Conservation (phyloP, 108 stramenopile species). For the Conticribra weissflogii region DNA sequence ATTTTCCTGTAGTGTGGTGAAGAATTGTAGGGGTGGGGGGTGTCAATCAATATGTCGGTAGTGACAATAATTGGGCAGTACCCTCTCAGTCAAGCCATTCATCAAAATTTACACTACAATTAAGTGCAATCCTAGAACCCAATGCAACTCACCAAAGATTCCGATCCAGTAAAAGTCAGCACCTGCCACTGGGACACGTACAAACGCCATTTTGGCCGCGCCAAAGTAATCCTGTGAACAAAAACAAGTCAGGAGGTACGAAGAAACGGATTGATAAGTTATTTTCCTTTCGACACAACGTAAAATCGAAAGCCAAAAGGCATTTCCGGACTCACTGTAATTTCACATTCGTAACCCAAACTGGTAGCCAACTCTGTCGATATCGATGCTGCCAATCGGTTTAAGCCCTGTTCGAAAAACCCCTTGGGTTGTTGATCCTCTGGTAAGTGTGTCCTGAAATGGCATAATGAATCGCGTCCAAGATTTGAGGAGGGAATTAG, state of each 20-base stretch:
- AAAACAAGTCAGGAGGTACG: background rate
- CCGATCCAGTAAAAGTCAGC: slow-evolving; percentile 76
- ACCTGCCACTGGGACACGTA: slow-evolving; percentile 56
- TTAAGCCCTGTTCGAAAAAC: slow-evolving; percentile 53
- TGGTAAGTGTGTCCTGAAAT: slow-evolving; percentile 57
- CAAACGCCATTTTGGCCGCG: slow-evolving; percentile 47
- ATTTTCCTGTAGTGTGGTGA: slow-evolving; percentile 9
- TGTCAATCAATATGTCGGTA: background rate
- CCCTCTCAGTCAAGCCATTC: background rate
- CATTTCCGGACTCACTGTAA: slow-evolving; percentile 9
- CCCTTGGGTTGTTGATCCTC: slow-evolving; percentile 71
- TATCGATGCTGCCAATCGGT: slow-evolving; percentile 63
- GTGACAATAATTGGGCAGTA: background rate
- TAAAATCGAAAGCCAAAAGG: too few relatives aligned
- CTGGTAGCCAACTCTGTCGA: slow-evolving; percentile 70
- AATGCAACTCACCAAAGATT: slow-evolving; percentile 41
- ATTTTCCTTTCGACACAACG: too few relatives aligned
- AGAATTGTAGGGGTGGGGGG: too few relatives aligned
- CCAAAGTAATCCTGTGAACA: slow-evolving; percentile 34
- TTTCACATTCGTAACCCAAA: slow-evolving; percentile 62
- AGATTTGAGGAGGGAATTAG: too few relatives aligned
- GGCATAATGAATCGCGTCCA: background rate
- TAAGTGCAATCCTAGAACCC: background rate
- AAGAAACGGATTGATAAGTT: too few relatives aligned
- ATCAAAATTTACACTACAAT: background rate